Conservation (phyloP, 164 flowering plant genomes). For the Vitis labrusca region DNA sequence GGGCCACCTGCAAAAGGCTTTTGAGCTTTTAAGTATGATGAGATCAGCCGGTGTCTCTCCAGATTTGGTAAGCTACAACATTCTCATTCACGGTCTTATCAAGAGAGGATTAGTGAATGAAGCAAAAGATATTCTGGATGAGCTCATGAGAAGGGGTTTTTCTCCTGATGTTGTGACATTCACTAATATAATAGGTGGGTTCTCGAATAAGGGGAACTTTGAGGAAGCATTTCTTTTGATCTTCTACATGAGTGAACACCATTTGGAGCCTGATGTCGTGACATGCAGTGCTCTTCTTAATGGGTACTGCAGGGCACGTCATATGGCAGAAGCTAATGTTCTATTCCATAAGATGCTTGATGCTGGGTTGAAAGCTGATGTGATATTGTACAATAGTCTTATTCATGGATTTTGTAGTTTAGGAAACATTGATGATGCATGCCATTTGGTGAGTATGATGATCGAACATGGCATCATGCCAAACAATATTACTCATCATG, state of each 20-base stretch:
- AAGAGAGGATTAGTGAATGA: constrained; percentile 36
- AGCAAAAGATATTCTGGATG: constrained; percentile 37
- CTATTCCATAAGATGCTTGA: constrained; percentile 42
- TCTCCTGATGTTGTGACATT: constrained; percentile 38
- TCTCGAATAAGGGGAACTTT: constrained; percentile 32
- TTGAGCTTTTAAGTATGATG: constrained; percentile 38
- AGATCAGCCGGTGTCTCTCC: constrained; percentile 29
- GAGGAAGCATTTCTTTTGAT: constrained; percentile 49
- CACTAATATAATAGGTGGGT: constrained; percentile 36
- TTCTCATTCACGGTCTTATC: constrained; percentile 38
- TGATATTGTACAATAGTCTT: constrained; percentile 46
- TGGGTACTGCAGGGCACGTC: constrained; percentile 42
- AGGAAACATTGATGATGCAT: constrained; percentile 39
- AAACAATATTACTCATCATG: constrained; percentile 36
- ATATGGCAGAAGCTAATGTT: constrained; percentile 42
- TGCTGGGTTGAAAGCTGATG: constrained; percentile 45
- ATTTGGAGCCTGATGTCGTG: constrained; percentile 46
- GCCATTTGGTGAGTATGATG: constrained; percentile 41
- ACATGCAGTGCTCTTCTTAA: constrained; percentile 53
- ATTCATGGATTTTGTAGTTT: constrained; percentile 46
- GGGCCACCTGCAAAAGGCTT: constrained; percentile 41
- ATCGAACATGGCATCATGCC: constrained; percentile 34
- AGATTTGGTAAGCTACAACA: constrained; percentile 45
- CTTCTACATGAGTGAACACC: constrained; percentile 41
- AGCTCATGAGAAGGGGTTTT: constrained; percentile 42